Evolutionary conservation across 139 green algal genomes (phyloP).

Genomic region (Ulvella scutata): DNA sequence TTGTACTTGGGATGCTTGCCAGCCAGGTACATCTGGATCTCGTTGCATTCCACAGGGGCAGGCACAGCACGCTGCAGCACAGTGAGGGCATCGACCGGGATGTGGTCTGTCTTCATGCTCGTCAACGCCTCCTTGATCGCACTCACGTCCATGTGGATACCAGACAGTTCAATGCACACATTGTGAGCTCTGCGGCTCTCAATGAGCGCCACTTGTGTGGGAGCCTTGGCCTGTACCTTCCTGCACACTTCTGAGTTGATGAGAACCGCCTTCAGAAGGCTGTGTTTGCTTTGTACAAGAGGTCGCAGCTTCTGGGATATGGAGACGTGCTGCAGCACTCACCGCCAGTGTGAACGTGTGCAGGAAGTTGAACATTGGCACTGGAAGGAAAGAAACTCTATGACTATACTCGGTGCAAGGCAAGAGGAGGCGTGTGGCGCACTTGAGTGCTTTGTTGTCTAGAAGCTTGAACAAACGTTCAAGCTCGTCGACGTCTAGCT

Average conservation of each 20-base stretch:
- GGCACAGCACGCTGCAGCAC: slow-evolving; percentile 40
- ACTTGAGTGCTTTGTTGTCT: slow-evolving; percentile 20
- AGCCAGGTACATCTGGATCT: slow-evolving; percentile 32
- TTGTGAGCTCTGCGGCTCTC: slow-evolving; percentile 55
- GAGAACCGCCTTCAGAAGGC: too few relatives aligned
- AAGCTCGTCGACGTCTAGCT: slow-evolving; percentile 34
- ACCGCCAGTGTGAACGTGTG: background rate
- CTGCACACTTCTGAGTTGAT: background rate
- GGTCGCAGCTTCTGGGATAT: background rate
- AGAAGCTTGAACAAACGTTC: slow-evolving; percentile 35
- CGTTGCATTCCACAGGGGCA: slow-evolving; percentile 28
- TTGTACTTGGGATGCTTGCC: slow-evolving; percentile 34
- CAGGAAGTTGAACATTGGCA: too few relatives aligned
- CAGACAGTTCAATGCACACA: slow-evolving; percentile 58
- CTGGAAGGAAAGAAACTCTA: too few relatives aligned
- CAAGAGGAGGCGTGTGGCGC: background rate
- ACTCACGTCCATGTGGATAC: slow-evolving; percentile 41
- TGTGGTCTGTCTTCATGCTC: background rate
- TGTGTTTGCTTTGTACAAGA: too few relatives aligned
- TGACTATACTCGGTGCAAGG: too few relatives aligned
- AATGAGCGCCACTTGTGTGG: slow-evolving; percentile 30
- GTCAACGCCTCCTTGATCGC: slow-evolving; percentile 17
- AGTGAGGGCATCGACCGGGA: slow-evolving; percentile 33
- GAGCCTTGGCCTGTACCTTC: slow-evolving; percentile 13
- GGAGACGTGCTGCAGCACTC: background rate